Conservation (phyloP, 768 basidiomycete genomes). For the Kwoniella europaea region DNA sequence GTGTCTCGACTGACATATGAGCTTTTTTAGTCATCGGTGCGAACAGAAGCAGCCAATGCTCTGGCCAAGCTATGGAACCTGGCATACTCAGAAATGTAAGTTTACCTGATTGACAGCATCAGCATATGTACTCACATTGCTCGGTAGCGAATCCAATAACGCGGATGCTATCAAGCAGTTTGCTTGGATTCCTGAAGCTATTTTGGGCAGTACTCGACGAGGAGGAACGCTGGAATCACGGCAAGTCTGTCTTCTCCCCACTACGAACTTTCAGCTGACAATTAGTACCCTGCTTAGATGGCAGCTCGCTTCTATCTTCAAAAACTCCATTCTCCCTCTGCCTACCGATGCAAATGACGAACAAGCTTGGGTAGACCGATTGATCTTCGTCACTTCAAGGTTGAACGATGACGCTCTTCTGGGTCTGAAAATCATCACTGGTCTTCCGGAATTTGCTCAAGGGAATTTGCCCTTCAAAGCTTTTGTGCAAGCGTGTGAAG, state of each 20-base stretch:
- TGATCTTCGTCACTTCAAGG: constrained; percentile 73
- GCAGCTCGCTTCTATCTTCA: constrained; percentile 65
- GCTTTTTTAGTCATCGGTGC: constrained; percentile 51
- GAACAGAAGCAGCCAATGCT: constrained; percentile 72
- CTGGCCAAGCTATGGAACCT: constrained; percentile 77
- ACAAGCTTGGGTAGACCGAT: constrained; percentile 77
- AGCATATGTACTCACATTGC: not conserved
- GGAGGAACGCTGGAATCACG: constrained; percentile 65
- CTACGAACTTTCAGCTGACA: not conserved
- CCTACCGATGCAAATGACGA: constrained; percentile 71
- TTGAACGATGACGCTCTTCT: constrained; percentile 68
- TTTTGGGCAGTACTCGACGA: constrained; percentile 65
- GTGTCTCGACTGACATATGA: not conserved
- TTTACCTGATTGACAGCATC: constrained; percentile 13
- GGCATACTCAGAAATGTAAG: constrained; percentile 89
- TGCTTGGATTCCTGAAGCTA: constrained; percentile 84
- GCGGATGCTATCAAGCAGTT: constrained; percentile 75
- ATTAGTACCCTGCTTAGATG: constrained; percentile 12
- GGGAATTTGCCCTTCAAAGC: constrained; percentile 69
- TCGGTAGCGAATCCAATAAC: constrained; percentile 76
- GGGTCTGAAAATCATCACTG: constrained; percentile 67
- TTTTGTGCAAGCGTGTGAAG: constrained; percentile 74
- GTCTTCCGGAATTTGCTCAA: constrained; percentile 65
- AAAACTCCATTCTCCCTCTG: constrained; percentile 78
- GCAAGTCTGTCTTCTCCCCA: constrained; percentile 58